A percentile compares a stretch with the other conserved stretches of the same genome.
Conservation (phyloP, 305 asterid species). For the Plantago coronopus region DNA sequence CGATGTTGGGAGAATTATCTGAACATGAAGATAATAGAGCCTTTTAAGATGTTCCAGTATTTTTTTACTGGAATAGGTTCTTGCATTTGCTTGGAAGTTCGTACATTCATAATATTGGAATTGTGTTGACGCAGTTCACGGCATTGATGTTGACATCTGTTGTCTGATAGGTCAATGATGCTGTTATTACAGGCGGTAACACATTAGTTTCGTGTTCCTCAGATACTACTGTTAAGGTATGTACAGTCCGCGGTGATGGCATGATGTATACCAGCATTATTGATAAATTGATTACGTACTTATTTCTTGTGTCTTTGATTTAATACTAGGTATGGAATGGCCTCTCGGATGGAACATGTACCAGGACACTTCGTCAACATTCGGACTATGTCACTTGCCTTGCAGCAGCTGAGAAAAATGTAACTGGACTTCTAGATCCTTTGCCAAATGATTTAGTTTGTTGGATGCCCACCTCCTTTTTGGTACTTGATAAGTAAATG, state of each 20-base stretch:
- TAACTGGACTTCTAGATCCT: constrained; percentile 28
- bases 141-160: constrained; percentile 22
- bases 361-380: constrained; percentile 76
- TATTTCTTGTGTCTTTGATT: constrained; percentile 13
- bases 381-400: constrained; percentile 96
- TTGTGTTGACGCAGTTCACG: constrained; percentile 6
- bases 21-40: not conserved
- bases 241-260: constrained; percentile 18
- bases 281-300: constrained; percentile 11
- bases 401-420: constrained; percentile 88
- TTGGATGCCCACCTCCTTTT: no score
- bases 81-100: not conserved
- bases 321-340: constrained; percentile 70
- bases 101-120: not conserved
- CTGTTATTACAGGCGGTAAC: constrained; percentile 69
- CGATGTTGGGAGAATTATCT: not conserved
- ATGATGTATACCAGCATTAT: constrained; percentile 13
- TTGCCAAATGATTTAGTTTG: not conserved
- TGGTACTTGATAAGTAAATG: constrained; percentile 11
- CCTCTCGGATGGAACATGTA: constrained; percentile 71
- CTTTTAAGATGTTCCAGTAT: not conserved
- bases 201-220: constrained; percentile 92
- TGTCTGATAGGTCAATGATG: constrained; percentile 82
- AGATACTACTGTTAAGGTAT: constrained; percentile 89
- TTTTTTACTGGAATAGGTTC: not conserved